Evolutionary conservation across 352 stramenopile genomes (phyloP).

Genomic region (Globisporangium abappressorium): DNA sequence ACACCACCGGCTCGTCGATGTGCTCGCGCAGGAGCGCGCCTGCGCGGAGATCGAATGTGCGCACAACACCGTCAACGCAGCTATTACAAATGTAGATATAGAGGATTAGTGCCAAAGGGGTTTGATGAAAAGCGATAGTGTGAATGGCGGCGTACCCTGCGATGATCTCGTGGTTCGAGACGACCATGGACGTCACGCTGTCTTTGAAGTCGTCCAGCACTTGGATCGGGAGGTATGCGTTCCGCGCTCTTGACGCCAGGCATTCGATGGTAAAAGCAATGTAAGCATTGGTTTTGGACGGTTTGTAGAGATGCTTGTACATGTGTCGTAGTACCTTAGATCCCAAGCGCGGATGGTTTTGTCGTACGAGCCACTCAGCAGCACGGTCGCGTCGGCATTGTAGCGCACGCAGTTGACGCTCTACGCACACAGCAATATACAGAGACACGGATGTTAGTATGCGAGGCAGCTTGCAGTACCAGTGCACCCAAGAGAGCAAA

Average conservation of each 20-base stretch:
- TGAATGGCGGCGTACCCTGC: conserved; percentile 39
- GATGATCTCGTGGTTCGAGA: conserved; percentile 79
- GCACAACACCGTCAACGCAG: conserved; percentile 80
- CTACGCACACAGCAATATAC: conserved; percentile 21
- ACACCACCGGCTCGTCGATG: conserved; percentile 79
- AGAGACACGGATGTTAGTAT: neutral
- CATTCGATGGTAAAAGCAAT: neutral
- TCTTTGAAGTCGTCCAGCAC: conserved; percentile 86
- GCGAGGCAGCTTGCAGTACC: neutral
- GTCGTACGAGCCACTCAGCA: conserved; percentile 87
- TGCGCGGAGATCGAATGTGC: conserved; percentile 81
- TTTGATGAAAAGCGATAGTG: neutral
- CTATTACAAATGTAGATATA: conserved; percentile 6
- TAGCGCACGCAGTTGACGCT: conserved; percentile 85
- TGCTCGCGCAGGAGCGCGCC: conserved; percentile 68
- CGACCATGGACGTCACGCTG: conserved; percentile 81
- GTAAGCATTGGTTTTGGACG: neutral
- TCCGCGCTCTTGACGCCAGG: conserved; percentile 43
- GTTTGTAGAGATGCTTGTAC: neutral
- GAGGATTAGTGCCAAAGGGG: neutral
- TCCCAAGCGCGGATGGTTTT: conserved; percentile 84
- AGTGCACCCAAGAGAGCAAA: neutral
- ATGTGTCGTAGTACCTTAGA: conserved; percentile 38
- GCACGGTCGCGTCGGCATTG: conserved; percentile 75
- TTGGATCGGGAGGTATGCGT: conserved; percentile 79